Conservation (phyloP, 768 basidiomycete genomes). For the Daedaleopsis nitida region DNA sequence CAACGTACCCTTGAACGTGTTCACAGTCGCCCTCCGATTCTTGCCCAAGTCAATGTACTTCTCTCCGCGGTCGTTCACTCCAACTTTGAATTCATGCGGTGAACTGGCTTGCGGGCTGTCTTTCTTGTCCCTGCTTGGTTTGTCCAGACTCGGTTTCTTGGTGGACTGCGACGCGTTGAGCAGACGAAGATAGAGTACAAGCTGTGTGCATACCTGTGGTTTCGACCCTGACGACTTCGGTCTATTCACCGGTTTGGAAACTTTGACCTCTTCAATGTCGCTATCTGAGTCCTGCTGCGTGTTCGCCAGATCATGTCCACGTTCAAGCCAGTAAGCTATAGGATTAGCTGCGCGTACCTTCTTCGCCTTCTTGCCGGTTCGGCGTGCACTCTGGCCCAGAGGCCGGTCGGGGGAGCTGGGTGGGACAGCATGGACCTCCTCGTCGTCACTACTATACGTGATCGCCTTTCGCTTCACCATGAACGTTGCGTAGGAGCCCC, state of each 20-base stretch:
- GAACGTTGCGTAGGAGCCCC: too few relatives aligned
- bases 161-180: conserved; percentile 1
- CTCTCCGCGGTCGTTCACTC: conserved; percentile 45
- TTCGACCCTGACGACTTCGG: neutral
- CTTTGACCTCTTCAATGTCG: conserved; percentile 4
- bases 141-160: conserved; percentile 3
- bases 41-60: conserved; percentile 69
- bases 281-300: neutral
- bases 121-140: neutral
- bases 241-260: neutral
- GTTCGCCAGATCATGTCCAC: neutral
- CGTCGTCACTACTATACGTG: conserved; percentile 19
- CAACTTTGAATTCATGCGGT: conserved; percentile 3
- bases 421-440: neutral
- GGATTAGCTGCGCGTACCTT: conserved; percentile 1
- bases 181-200: neutral
- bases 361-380: conserved; percentile 14
- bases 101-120: neutral
- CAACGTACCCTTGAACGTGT: conserved; percentile 45
- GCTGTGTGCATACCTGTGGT: neutral
- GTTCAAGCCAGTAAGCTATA: neutral
- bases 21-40: conserved; percentile 66
- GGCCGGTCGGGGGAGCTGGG: conserved; percentile 11
- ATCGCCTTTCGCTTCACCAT: conserved; percentile 23
- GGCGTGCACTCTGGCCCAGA: conserved; percentile 6